A percentile compares a stretch with the other conserved stretches of the same genome.
These are phyloP conservation scores for Sindora glabra DNA, from an alignment of 306 rosid genomes.

Conservation along the genomic window DNA sequence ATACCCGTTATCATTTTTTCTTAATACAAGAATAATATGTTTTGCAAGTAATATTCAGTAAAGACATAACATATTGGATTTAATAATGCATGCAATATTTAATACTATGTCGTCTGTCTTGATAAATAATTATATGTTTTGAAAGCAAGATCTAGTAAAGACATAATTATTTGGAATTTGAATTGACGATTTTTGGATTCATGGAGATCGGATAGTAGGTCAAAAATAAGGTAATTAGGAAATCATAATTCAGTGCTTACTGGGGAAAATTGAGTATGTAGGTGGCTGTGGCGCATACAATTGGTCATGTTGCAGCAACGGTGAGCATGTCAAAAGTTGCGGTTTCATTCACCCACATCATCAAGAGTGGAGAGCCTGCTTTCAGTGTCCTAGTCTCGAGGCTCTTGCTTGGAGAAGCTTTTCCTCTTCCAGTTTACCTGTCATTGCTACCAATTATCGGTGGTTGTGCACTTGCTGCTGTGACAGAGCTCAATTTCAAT, in stretches of 20 bases:
- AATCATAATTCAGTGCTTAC: background rate
- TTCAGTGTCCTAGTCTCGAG: slow-evolving; percentile 82
- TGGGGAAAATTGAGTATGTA: slow-evolving; percentile 13
- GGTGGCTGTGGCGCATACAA: slow-evolving; percentile 92
- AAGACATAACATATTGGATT: too few species aligned
- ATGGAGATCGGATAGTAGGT: too few species aligned
- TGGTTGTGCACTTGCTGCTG: slow-evolving; percentile 78
- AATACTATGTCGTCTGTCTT: too few species aligned
- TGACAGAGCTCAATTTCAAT: slow-evolving; percentile 85
- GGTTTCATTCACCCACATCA: slow-evolving; percentile 88
- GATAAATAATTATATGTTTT: too few species aligned
- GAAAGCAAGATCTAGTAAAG: too few species aligned
- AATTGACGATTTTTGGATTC: too few species aligned
- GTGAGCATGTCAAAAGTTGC: slow-evolving; percentile 99
- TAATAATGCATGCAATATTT: too few species aligned
- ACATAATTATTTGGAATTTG: too few species aligned
- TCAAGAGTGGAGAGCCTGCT: slow-evolving; percentile 94
- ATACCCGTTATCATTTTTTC: background rate
- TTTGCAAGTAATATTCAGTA: too few species aligned
- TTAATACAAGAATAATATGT: background rate
- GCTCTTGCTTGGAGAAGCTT: slow-evolving; percentile 64
- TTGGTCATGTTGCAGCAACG: slow-evolving; percentile 95
- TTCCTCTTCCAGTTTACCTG: slow-evolving; percentile 62
- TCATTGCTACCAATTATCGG: slow-evolving; percentile 81
- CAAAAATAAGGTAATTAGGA: too few species aligned